Percentiles rank a stretch among this genome's conserved stretches.
Evolutionary conservation across 2,329 filamentous ascomycete genomes (phyloP).

Genomic region (Elsinoe australis): DNA sequence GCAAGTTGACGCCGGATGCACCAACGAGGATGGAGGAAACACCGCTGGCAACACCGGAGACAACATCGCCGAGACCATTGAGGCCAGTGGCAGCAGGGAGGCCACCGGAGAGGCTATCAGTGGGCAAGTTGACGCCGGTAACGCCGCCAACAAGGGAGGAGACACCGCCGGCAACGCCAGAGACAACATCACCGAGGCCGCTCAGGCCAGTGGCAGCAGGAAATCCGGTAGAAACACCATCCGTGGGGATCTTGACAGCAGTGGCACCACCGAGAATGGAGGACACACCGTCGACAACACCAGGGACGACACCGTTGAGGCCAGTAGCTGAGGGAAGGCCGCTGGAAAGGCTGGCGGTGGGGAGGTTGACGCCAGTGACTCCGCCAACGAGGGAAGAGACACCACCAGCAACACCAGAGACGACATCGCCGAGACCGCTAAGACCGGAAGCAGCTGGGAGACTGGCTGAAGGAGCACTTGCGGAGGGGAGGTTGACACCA

Average conservation of each 20-base stretch:
- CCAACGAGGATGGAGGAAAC: conserved; percentile 3
- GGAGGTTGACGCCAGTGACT: neutral
- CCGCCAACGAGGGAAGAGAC: neutral
- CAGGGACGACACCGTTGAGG: neutral
- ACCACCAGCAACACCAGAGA: neutral
- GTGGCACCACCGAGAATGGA: neutral
- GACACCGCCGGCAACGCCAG: neutral
- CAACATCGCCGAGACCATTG: no score
- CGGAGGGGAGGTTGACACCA: neutral
- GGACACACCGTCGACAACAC: neutral
- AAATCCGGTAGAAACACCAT: neutral
- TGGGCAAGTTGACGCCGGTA: neutral
- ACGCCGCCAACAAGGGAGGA: neutral
- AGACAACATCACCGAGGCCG: neutral
- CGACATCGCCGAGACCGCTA: neutral
- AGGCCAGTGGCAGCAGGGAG: no score
- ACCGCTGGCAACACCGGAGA: neutral
- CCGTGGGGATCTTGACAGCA: neutral
- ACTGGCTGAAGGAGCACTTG: neutral
- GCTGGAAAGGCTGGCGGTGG: neutral
- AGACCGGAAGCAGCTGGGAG: neutral
- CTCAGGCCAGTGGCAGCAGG: no score
- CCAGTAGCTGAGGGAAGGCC: no score
- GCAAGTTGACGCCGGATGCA: neutral
- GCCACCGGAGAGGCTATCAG: neutral